Base-by-base conservation (phyloP, 2,329 filamentous ascomycete species). In the Amylocarpus encephaloides region DNA sequence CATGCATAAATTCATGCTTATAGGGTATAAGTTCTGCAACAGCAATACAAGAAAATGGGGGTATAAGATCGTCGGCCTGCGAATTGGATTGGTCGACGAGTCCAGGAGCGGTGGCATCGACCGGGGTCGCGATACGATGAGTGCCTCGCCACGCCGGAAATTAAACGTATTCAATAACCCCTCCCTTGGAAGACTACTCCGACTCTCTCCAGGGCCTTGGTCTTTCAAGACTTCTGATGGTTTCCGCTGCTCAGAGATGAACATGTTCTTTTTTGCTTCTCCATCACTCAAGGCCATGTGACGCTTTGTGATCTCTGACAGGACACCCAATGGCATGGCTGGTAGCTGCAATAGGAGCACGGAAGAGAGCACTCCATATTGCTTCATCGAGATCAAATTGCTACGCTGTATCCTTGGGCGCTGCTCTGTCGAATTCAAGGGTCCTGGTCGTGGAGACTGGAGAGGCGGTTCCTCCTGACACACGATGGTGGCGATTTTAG, bases 1-100 rank as follows among this genome's bases (percentile, higher is more conserved):
- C 46, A 52, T 52, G 50, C 50, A 52, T 52, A 52, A 48, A 36
- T 50, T 52, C 41, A 49, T 52, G 50, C 50, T 32, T 52, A 48
- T 46, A 48, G 38, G 40, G 36, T 52, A 52, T 49, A 52, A n/a
- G 11, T 46, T 46, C 29, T 39, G 46, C 33, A 43, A 26, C 41
- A 45, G 29, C 19, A 29, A 13, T 32, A 26, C 22, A 26, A 26
- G 40, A 26, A 26, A 46, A 42, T 42, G 13, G 50, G 32, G 50
- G 34, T 49, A 52, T 49, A 52, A 43, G 46, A 52, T 49, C 46
- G 34, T 39, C 50, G 41, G 33, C 30, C 34, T 36, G 35, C 18
- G 38, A 33, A 18, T 12, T 40, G 29, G 40, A 35, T 44, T 26
- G 47, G 33, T 40, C 43, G 29, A 36, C 19, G 29, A 9, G n/a